Percentiles rank a stretch among this genome's conserved stretches.
Conservation (phyloP, 805 yeast species). For the Yarrowia phangngaensis region DNA sequence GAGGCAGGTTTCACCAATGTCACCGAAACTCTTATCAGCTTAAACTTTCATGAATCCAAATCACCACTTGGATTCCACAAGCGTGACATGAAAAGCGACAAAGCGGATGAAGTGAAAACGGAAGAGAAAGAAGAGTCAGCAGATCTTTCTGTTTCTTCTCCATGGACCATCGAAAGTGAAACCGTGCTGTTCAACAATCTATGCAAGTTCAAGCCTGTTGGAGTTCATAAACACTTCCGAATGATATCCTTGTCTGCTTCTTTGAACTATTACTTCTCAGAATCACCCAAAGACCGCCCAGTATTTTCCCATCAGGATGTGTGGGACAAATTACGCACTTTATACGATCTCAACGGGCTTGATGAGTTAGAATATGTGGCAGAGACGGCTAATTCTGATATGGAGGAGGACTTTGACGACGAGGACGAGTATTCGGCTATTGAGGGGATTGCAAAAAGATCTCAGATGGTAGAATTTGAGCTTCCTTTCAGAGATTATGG, state of each 20-base stretch:
- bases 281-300: slow-evolving; percentile 31
- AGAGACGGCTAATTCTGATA: slow-evolving; percentile 9
- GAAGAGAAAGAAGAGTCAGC: background rate
- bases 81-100: slow-evolving; percentile 14
- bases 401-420: slow-evolving; percentile 7
- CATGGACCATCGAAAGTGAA: slow-evolving; percentile 62
- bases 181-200: slow-evolving; percentile 56
- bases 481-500: slow-evolving; percentile 17
- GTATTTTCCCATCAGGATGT: slow-evolving; percentile 48
- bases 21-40: too few relatives aligned
- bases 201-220: slow-evolving; percentile 67
- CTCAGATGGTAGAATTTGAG: slow-evolving; percentile 22
- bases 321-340: slow-evolving; percentile 52
- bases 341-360: slow-evolving; percentile 56
- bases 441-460: slow-evolving; percentile 17
- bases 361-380: slow-evolving; percentile 47
- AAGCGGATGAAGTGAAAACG: background rate
- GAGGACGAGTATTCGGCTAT: slow-evolving; percentile 17
- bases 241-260: slow-evolving; percentile 37
- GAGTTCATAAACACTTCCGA: slow-evolving; percentile 43
- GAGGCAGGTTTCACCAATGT: too few relatives aligned
- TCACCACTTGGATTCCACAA: too few relatives aligned
- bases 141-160: background rate
- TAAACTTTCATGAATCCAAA: too few relatives aligned
- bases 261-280: slow-evolving; percentile 34